These are phyloP conservation scores for Podila epigama DNA, from an alignment of 192 early-diverging fungal genomes.

Conservation along the genomic window DNA sequence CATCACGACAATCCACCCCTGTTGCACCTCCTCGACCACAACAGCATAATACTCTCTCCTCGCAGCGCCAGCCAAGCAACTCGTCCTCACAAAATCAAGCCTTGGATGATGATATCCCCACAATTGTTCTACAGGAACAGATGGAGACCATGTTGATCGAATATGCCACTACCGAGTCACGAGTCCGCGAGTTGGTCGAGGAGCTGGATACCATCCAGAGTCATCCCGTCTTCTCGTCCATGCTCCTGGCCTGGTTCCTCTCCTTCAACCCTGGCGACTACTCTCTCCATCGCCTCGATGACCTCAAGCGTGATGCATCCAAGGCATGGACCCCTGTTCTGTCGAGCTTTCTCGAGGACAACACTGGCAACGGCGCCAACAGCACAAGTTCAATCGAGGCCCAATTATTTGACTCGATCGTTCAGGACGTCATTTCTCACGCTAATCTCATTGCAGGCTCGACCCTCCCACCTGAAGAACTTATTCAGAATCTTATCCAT, in stretches of 20 bases:
- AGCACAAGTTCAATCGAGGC: conserved; percentile 15
- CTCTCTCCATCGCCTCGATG: conserved; percentile 12
- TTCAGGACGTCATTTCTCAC: conserved; percentile 40
- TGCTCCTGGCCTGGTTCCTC: conserved; percentile 37
- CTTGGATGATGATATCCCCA: conserved; percentile 39
- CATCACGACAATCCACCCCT: conserved; percentile 1
- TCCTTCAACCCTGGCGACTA: conserved; percentile 35
- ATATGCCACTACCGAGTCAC: conserved; percentile 21
- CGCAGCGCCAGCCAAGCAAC: background rate
- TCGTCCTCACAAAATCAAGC: background rate
- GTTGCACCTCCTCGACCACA: background rate
- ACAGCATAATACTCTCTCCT: background rate
- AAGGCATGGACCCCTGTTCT: conserved; percentile 33
- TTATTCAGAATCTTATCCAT: conserved; percentile 29
- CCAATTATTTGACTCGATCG: conserved; percentile 26
- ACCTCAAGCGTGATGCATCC: conserved; percentile 29
- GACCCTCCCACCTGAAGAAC: conserved; percentile 11
- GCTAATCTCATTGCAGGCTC: conserved; percentile 41
- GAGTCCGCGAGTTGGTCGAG: conserved; percentile 33
- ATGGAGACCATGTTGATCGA: conserved; percentile 42
- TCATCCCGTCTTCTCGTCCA: conserved; percentile 30
- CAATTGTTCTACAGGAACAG: conserved; percentile 41
- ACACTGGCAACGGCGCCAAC: background rate
- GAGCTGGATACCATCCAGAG: conserved; percentile 43
- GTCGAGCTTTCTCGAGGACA: conserved; percentile 9